Percentiles rank a stretch among this genome's conserved stretches.
These are phyloP conservation scores for Aspergillus melleus DNA, from an alignment of 2,329 filamentous ascomycete species.

Conservation along the genomic window DNA sequence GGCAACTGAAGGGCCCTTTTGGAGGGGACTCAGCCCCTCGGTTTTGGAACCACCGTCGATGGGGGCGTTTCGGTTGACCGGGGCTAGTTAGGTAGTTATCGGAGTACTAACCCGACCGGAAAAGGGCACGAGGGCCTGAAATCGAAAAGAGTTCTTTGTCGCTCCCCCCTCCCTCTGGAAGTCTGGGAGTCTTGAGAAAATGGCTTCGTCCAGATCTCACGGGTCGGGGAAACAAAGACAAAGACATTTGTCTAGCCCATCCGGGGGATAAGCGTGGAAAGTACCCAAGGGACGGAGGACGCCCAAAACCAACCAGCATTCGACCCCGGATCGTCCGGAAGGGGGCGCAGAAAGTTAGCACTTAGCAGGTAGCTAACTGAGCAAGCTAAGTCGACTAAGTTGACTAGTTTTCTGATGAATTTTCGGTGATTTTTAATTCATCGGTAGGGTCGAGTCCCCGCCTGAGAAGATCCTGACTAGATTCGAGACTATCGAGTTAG, in stretches of 20 bases:
- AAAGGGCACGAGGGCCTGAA: too few species aligned
- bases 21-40: not conserved
- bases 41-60: not conserved
- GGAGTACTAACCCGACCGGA: not conserved
- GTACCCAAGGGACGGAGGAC: not conserved
- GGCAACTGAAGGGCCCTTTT: too few species aligned
- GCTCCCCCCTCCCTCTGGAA: too few species aligned
- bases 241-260: too few species aligned
- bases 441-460: too few species aligned
- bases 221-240: too few species aligned
- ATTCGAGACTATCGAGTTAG: not conserved
- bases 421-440: not conserved
- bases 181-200: too few species aligned
- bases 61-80: not conserved
- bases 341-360: not conserved
- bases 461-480: not conserved
- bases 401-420: not conserved
- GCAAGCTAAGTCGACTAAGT: not conserved
- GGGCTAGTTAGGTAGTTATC: not conserved
- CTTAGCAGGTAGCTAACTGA: too few species aligned
- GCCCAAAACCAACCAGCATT: not conserved
- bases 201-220: too few species aligned
- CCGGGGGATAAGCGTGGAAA: too few species aligned
- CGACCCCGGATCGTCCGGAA: conserved; percentile 21
- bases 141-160: too few species aligned